Evolutionary conservation across 106 monocot genomes (phyloP).

Genomic region (Allium sativum): DNA sequence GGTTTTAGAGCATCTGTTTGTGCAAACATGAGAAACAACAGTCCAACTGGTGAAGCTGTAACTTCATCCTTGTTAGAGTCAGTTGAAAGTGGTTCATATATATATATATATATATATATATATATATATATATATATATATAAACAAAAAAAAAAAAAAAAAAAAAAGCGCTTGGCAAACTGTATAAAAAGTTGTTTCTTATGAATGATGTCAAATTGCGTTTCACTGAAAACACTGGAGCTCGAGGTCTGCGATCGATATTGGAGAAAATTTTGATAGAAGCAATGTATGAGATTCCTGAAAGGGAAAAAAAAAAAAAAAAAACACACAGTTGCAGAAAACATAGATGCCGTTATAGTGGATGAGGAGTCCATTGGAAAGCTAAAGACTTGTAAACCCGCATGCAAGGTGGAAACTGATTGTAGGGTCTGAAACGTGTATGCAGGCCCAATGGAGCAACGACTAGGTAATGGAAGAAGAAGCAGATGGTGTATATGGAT

Average conservation of each 20-base stretch:
- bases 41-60: slow-evolving; percentile 38
- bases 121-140: no score
- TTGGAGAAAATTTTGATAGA: slow-evolving; percentile 69
- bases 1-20: slow-evolving; percentile 93
- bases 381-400: neutral
- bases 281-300: slow-evolving; percentile 96
- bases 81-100: slow-evolving; percentile 48
- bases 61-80: slow-evolving; percentile 79
- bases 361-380: slow-evolving; percentile 75
- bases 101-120: no score
- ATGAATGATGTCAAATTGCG: slow-evolving; percentile 84
- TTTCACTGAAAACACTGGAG: slow-evolving; percentile 74
- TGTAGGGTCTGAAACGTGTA: no score
- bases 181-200: slow-evolving; percentile 72
- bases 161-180: slow-evolving; percentile 73
- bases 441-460: no score
- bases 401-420: no score
- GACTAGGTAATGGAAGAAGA: no score
- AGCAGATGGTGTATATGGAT: no score
- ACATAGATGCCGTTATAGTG: slow-evolving; percentile 85
- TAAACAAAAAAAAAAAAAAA: no score
- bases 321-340: slow-evolving; percentile 52
- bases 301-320: no score
- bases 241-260: slow-evolving; percentile 68
- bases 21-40: slow-evolving; percentile 65